These are phyloP conservation scores for Camellia japonica DNA, from an alignment of 148 eudicot species.

Conservation along the genomic window DNA sequence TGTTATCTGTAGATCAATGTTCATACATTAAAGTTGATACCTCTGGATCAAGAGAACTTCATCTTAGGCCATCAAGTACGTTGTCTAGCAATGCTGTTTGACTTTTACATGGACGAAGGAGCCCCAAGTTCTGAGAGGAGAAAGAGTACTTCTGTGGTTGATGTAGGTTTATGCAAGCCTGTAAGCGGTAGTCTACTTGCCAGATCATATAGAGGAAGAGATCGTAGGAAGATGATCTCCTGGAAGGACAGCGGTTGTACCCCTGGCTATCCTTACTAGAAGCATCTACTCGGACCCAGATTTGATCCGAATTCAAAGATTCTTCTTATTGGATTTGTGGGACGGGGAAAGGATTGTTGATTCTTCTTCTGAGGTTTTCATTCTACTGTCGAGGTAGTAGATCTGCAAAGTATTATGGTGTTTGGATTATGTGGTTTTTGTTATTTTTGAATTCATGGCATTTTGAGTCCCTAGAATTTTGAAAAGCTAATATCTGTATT, in stretches of 20 bases:
- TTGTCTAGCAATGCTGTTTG: constrained; percentile 89
- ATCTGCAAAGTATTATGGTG: background rate
- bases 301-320: background rate
- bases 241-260: constrained; percentile 77
- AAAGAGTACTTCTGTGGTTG: constrained; percentile 49
- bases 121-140: constrained; percentile 42
- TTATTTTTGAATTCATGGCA: background rate
- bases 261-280: constrained; percentile 62
- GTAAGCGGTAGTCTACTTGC: constrained; percentile 57
- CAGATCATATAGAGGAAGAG: constrained; percentile 85
- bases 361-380: no score
- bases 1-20: constrained; percentile 63
- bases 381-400: no score
- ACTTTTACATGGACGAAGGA: constrained; percentile 62
- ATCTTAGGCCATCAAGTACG: constrained; percentile 71
- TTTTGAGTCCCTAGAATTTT: no score
- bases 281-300: background rate
- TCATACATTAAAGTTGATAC: constrained; percentile 58
- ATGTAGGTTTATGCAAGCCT: constrained; percentile 75
- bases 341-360: background rate
- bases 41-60: constrained; percentile 59
- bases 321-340: background rate
- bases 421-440: background rate
- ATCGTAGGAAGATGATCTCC: constrained; percentile 75
- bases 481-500: no score